These are phyloP conservation scores for Pestalotiopsis sp. DNA, from an alignment of 2,329 filamentous ascomycete genomes.

Conservation along the genomic window DNA sequence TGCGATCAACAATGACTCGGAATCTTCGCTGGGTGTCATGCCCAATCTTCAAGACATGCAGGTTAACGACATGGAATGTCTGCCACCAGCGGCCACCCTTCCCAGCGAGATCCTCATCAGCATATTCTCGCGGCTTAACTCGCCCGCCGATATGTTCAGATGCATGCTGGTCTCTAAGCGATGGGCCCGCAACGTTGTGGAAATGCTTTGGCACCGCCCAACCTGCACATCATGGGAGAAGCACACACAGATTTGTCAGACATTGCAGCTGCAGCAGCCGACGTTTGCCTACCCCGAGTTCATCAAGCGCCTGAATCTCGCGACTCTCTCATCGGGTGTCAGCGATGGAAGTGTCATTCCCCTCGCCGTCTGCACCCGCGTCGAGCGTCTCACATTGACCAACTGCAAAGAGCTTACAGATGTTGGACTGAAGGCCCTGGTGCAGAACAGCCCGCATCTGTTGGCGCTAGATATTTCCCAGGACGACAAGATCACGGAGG, in stretches of 20 bases:
- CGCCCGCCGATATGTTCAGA: slow-evolving; percentile 75
- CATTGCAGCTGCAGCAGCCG: slow-evolving; percentile 70
- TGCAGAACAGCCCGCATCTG: slow-evolving; percentile 77
- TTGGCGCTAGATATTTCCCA: slow-evolving; percentile 90
- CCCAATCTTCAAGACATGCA: slow-evolving; percentile 76
- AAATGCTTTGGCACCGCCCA: slow-evolving; percentile 91
- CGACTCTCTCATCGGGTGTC: slow-evolving; percentile 71
- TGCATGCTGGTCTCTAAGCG: slow-evolving; percentile 94
- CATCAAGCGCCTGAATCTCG: slow-evolving; percentile 89
- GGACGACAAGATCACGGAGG: slow-evolving; percentile 76
- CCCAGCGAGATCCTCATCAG: slow-evolving; percentile 94
- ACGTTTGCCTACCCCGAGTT: slow-evolving; percentile 90
- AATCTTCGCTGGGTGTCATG: slow-evolving; percentile 80
- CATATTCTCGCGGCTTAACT: slow-evolving; percentile 83
- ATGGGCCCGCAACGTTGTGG: slow-evolving; percentile 91
- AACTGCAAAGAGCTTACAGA: slow-evolving; percentile 87
- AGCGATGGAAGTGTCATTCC: slow-evolving; percentile 89
- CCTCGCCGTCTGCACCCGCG: slow-evolving; percentile 80
- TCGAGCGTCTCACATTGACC: slow-evolving; percentile 91
- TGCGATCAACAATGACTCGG: slow-evolving; percentile 84
- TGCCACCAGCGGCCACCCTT: slow-evolving; percentile 80
- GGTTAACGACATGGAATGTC: slow-evolving; percentile 65
- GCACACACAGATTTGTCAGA: slow-evolving; percentile 77
- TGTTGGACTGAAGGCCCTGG: slow-evolving; percentile 75
- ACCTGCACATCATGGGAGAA: slow-evolving; percentile 86